Base-by-base conservation (phyloP, 2,329 filamentous ascomycete species). In the Hypoxylon sp. region DNA sequence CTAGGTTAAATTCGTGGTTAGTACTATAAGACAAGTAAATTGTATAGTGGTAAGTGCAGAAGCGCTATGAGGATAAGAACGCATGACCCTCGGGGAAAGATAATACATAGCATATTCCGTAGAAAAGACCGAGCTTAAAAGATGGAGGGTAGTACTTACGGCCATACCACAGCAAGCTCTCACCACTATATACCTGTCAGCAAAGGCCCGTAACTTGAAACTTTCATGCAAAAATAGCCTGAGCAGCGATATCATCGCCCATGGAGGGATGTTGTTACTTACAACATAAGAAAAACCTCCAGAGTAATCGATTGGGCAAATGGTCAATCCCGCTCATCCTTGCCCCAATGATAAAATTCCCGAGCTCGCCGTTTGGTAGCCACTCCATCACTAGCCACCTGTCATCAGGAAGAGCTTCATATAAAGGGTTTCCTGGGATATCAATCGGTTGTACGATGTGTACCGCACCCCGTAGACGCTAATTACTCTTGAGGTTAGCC, bases 261-360 rank as follows among this genome's bases (percentile, higher is more conserved):
- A n/a, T n/a, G n/a, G n/a, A n/a, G n/a, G n/a, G n/a, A n/a, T n/a
- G n/a, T n/a, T n/a, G n/a, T n/a, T n/a, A 49, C 46, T 42, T 50
- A 50, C 46, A 21, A 32, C 46, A 50, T 19, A 37, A 50, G 13
- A 50, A 42, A 13, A 49, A 42, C n/a, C 37, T 49, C 37, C 46
- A 49, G 13, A 49, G 37, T 36, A 49, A 36, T 19, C 46, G 46
- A 7, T 50, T 50, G 4, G 46, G 38, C 13, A 50, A 20, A 3
- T 9, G 16, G 5, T 12, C 4, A 2, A 23, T 1, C 20, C 7
- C 9, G 1, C 9, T 12, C 2, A 3, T 7, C 3, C 2, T 5
- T 7, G 25, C 31, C 1, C n/a, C 20, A 7, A 1, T 2, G 3
- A 49, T 29, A 25, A 50, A 50, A 15, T 43, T 13, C 2, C 11